These are phyloP conservation scores for Candolleomyces eurysporus DNA, from an alignment of 768 basidiomycete species.

Conservation along the genomic window DNA sequence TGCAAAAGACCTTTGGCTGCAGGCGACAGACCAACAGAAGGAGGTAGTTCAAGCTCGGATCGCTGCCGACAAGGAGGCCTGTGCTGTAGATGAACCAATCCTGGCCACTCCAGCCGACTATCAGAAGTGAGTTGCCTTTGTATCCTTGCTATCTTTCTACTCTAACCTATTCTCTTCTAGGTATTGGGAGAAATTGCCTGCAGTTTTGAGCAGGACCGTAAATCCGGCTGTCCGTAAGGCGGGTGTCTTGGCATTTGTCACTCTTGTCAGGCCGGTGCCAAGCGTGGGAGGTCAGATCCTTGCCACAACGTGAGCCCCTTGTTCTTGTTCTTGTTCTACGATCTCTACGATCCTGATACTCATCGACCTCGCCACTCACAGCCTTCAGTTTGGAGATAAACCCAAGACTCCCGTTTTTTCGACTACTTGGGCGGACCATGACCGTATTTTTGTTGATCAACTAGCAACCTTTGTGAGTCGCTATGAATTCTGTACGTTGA, in stretches of 20 bases:
- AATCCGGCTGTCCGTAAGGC: neutral
- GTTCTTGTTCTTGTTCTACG: neutral
- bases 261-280: neutral
- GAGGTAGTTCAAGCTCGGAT: neutral
- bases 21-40: neutral
- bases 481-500: neutral
- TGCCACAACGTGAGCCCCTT: neutral
- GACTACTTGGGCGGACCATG: neutral
- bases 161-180: neutral
- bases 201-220: neutral
- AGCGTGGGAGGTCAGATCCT: neutral
- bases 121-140: neutral
- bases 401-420: neutral
- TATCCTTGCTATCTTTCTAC: neutral
- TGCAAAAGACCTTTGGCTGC: neutral
- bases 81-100: neutral
- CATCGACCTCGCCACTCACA: neutral
- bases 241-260: neutral
- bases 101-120: neutral
- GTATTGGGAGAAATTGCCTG: neutral
- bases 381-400: neutral
- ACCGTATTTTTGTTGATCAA: neutral
- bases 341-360: neutral
- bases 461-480: neutral
- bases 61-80: neutral